phyloP scores from a whole-genome alignment of 176 grass and related monocot species.

The Aegilops speltoides region DNA sequence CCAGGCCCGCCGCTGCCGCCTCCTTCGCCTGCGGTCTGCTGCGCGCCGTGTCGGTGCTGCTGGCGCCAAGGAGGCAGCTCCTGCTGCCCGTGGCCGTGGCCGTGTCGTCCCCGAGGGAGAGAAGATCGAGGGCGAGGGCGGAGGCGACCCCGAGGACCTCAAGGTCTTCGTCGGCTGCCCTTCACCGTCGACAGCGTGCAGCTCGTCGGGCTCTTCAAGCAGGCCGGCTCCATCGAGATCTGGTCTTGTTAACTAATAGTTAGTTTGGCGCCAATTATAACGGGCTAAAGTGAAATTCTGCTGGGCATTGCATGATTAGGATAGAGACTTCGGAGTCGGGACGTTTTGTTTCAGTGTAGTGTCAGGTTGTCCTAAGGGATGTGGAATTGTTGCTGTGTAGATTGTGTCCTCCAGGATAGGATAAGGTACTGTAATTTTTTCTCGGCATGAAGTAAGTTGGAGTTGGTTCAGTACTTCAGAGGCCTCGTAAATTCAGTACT shows the following conservation, averaged over 20 bases:
- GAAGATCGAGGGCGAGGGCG: slow-evolving; percentile 9
- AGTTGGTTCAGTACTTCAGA: too few relatives aligned
- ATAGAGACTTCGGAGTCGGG: too few relatives aligned
- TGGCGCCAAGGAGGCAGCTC: slow-evolving; percentile 28
- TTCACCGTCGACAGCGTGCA: slow-evolving; percentile 91
- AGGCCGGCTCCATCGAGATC: slow-evolving; percentile 79
- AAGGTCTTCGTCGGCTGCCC: slow-evolving; percentile 89
- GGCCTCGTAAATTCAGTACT: too few relatives aligned
- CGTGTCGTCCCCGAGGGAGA: slow-evolving; percentile 36
- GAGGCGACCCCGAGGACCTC: slow-evolving; percentile 25
- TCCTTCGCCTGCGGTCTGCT: neutral
- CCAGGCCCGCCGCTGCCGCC: neutral
- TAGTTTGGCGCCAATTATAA: neutral
- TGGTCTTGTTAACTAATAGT: neutral
- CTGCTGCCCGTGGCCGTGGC: slow-evolving; percentile 48
- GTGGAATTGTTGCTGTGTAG: too few relatives aligned
- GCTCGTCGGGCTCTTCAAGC: slow-evolving; percentile 82
- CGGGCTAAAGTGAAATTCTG: too few relatives aligned
- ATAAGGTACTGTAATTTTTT: too few relatives aligned
- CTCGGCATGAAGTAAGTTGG: too few relatives aligned
- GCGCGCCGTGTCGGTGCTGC: slow-evolving; percentile 27
- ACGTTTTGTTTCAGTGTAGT: too few relatives aligned
- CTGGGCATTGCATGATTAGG: too few relatives aligned
- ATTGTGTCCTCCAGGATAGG: too few relatives aligned
- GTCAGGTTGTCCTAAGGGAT: too few relatives aligned